A percentile compares a stretch with the other conserved stretches of the same genome.
Conservation (phyloP, 805 yeast species). For the Cyberlindnera japonica region DNA sequence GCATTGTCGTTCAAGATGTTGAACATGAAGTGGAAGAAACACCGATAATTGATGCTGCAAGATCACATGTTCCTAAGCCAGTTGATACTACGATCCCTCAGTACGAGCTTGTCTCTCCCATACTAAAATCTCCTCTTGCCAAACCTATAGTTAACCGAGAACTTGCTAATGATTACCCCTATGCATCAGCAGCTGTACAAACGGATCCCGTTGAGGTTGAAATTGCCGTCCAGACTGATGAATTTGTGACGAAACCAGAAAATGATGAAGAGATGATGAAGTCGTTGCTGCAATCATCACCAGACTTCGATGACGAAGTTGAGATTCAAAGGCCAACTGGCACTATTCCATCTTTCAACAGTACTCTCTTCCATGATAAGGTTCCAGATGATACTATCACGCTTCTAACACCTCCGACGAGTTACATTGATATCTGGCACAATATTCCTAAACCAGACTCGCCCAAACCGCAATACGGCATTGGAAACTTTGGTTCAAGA, state of each 20-base stretch:
- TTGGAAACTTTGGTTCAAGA: constrained; percentile 11
- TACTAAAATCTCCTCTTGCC: constrained; percentile 2
- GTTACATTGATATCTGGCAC: constrained; percentile 28
- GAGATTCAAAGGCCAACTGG: constrained; percentile 4
- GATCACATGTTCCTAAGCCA: no score
- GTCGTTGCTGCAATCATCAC: not conserved
- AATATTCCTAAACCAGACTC: constrained; percentile 29
- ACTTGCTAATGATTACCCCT: not conserved
- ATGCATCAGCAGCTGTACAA: not conserved
- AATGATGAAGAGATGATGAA: no score
- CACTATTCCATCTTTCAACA: constrained; percentile 22
- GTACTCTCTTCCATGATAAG: constrained; percentile 24
- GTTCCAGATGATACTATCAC: constrained; percentile 15
- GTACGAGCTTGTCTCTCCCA: not conserved
- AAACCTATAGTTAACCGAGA: no score
- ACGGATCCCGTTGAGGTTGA: not conserved
- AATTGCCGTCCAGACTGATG: not conserved
- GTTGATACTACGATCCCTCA: no score
- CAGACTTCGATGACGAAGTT: not conserved
- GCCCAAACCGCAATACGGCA: constrained; percentile 23
- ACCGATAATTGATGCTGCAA: no score
- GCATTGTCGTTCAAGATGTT: not conserved
- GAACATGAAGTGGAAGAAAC: no score
- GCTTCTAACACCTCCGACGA: constrained; percentile 15
- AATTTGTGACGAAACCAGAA: no score